Percentiles rank a stretch among this genome's conserved stretches.
Evolutionary conservation across 257 asterid species (phyloP).

Genomic region (Pogostemon cablin): DNA sequence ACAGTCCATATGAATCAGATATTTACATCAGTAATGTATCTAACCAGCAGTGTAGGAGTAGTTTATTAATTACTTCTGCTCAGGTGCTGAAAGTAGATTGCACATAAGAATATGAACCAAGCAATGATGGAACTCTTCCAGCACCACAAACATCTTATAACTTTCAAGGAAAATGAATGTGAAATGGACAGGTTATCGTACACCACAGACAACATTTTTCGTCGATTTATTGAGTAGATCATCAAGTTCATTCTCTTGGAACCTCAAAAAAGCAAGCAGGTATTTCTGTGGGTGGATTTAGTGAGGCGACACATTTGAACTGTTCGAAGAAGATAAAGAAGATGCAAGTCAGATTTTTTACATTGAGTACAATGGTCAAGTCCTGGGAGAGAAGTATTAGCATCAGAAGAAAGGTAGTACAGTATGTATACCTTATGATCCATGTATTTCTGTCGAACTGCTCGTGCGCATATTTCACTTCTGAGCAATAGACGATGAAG

Average conservation of each 20-base stretch:
- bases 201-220: not conserved
- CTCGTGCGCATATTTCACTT: conserved; percentile 39
- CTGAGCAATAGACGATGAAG: conserved; percentile 48
- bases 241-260: conserved; percentile 35
- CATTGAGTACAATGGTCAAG: no score
- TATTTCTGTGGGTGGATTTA: conserved; percentile 40
- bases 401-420: not conserved
- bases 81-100: not conserved
- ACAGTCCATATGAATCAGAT: conserved; percentile 10
- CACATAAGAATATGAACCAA: not conserved
- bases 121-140: conserved; percentile 1
- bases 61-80: conserved; percentile 15
- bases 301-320: conserved; percentile 49
- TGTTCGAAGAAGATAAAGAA: conserved; percentile 38
- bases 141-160: not conserved
- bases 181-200: not conserved
- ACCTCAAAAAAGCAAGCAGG: conserved; percentile 44
- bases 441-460: conserved; percentile 51
- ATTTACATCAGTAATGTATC: conserved; percentile 28
- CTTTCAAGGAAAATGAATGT: not conserved
- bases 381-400: no score
- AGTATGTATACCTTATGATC: conserved; percentile 52
- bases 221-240: conserved; percentile 15
- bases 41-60: not conserved
- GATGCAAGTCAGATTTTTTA: conserved; percentile 23